Percentiles rank a stretch among this genome's conserved stretches.
Evolutionary conservation across 2,329 filamentous ascomycete genomes (phyloP).

Genomic region (Teratosphaeriaceae sp.): DNA sequence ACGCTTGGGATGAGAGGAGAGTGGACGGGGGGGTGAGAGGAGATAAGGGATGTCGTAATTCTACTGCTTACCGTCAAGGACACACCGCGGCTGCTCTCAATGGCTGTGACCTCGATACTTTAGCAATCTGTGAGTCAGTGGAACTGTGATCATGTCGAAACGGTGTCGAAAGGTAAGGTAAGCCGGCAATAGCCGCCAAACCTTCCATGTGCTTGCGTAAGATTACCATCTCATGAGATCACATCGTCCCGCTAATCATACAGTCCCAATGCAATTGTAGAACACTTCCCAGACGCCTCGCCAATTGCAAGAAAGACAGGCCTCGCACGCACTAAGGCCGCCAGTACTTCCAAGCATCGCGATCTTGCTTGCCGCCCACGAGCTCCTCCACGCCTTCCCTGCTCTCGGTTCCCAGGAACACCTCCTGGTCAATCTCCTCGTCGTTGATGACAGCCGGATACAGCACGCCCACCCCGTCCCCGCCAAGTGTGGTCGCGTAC

Average conservation of each 20-base stretch:
- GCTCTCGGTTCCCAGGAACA: conserved; percentile 76
- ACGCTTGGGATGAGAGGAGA: neutral
- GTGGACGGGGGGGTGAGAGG: neutral
- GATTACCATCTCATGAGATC: neutral
- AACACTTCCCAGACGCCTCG: neutral
- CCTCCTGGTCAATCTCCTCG: conserved; percentile 88
- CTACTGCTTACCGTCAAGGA: too few relatives aligned
- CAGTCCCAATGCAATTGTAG: neutral
- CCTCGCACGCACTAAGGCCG: conserved; percentile 14
- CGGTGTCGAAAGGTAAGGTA: too few relatives aligned
- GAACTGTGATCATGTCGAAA: too few relatives aligned
- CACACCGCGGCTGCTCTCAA: too few relatives aligned
- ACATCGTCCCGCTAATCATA: neutral
- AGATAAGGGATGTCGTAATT: too few relatives aligned
- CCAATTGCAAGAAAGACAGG: neutral
- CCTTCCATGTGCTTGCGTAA: neutral
- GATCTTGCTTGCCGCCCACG: conserved; percentile 51
- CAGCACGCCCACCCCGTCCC: conserved; percentile 87
- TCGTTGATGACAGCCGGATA: conserved; percentile 90
- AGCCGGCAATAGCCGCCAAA: conserved; percentile 1
- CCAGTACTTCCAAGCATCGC: conserved; percentile 33
- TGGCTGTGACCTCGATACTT: too few relatives aligned
- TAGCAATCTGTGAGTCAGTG: too few relatives aligned
- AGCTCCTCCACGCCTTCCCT: conserved; percentile 79
- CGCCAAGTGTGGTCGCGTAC: conserved; percentile 85